Percentiles rank a stretch among this genome's conserved stretches.
Evolutionary conservation across 1,284 basidiomycete genomes (phyloP).

Genomic region (Abortiporus biennis): DNA sequence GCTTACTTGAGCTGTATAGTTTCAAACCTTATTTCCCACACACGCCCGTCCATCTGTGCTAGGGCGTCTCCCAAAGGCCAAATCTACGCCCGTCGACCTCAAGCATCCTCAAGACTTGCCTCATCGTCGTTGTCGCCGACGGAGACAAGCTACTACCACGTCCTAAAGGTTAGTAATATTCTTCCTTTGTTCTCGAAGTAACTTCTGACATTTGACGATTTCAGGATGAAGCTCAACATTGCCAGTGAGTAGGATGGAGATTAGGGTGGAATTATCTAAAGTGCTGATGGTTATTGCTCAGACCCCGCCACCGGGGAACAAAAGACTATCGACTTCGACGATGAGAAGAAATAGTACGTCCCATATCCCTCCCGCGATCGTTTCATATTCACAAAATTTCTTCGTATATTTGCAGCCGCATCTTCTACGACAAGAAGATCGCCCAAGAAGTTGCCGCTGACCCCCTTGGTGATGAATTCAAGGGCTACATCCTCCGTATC

Average conservation of each 20-base stretch:
- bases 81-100: constrained; percentile 18
- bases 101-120: constrained; percentile 26
- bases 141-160: constrained; percentile 27
- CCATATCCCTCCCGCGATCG: no score
- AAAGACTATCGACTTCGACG: constrained; percentile 94
- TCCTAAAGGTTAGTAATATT: constrained; percentile 24
- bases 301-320: constrained; percentile 95
- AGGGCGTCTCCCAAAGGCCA: neutral
- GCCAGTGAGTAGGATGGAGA: constrained; percentile 76
- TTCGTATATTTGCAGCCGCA: constrained; percentile 47
- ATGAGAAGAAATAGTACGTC: constrained; percentile 83
- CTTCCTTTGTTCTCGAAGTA: neutral
- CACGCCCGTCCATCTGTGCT: constrained; percentile 16
- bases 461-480: constrained; percentile 92
- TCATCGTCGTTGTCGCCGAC: constrained; percentile 30
- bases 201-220: constrained; percentile 2
- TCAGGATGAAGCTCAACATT: constrained; percentile 93
- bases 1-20: constrained; percentile 35
- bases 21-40: constrained; percentile 34
- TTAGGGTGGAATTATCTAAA: no score
- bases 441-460: constrained; percentile 92
- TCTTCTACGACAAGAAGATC: constrained; percentile 98
- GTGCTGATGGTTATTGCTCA: constrained; percentile 27
- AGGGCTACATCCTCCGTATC: constrained; percentile 96
- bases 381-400: neutral